phyloP scores from a whole-genome alignment of 495 filamentous ascomycete genomes.

The Entonaema liquescens region DNA sequence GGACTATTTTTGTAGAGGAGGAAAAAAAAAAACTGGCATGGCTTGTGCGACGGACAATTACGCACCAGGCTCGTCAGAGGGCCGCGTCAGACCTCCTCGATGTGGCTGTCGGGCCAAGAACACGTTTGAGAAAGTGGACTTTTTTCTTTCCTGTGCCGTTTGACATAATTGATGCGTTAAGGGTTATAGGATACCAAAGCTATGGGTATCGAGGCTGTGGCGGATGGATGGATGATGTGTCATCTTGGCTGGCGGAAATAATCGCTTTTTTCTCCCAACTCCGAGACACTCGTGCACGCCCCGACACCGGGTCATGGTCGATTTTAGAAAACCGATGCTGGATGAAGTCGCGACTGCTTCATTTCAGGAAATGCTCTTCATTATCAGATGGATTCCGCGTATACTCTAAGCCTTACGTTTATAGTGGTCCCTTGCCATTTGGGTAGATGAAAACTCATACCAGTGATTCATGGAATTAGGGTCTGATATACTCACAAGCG shows the following conservation, averaged over 20 bases:
- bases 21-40: not conserved
- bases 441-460: not conserved
- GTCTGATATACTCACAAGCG: not conserved
- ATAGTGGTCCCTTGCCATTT: not conserved
- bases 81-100: slow-evolving; percentile 15
- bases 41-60: slow-evolving; percentile 9
- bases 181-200: not conserved
- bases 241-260: not conserved
- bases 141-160: too few species aligned
- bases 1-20: not conserved
- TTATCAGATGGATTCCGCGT: not conserved
- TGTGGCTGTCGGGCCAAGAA: slow-evolving; percentile 11
- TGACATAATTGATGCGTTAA: not conserved
- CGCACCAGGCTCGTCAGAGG: slow-evolving; percentile 10
- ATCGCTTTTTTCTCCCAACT: not conserved
- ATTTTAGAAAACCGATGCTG: not conserved
- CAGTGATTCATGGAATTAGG: not conserved
- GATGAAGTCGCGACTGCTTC: not conserved
- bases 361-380: not conserved
- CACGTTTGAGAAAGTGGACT: too few species aligned
- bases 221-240: not conserved
- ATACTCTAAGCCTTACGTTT: not conserved
- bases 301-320: not conserved
- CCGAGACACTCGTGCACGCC: not conserved
- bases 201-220: not conserved